Percentiles rank a stretch among this genome's conserved stretches.
phyloP scores from a whole-genome alignment of 495 filamentous ascomycete species.

The Friedmanniomyces simplex region DNA sequence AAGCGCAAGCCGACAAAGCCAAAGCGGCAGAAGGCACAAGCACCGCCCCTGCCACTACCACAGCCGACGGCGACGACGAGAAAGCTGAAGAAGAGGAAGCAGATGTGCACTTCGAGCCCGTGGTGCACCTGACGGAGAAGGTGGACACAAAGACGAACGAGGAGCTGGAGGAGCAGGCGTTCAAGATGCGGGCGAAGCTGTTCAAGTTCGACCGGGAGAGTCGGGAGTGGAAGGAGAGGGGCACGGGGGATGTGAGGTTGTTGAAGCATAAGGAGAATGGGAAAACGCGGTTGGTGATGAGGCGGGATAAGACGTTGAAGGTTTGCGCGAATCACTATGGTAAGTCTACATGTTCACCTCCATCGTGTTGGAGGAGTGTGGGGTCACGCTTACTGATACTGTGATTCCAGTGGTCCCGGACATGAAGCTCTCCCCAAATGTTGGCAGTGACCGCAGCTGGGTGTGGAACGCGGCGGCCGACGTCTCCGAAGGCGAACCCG shows the following conservation, averaged over 20 bases:
- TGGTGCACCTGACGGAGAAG: conserved; percentile 88
- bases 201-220: conserved; percentile 90
- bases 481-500: conserved; percentile 95
- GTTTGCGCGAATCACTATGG: conserved; percentile 99
- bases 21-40: conserved; percentile 6
- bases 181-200: conserved; percentile 99
- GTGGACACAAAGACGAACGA: conserved; percentile 97
- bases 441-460: conserved; percentile 96
- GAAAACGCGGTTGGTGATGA: conserved; percentile 97
- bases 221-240: conserved; percentile 98
- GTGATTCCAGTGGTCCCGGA: conserved; percentile 74
- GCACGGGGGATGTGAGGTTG: conserved; percentile 89
- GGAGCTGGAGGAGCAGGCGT: conserved; percentile 90
- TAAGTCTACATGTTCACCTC: conserved; percentile 40
- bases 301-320: conserved; percentile 98
- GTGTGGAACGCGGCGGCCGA: conserved; percentile 98
- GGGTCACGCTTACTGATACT: not conserved
- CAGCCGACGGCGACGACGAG: conserved; percentile 24
- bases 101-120: conserved; percentile 94
- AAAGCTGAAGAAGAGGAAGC: conserved; percentile 49
- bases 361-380: not conserved
- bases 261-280: conserved; percentile 97
- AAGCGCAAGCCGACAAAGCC: conserved; percentile 54
- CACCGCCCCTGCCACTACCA: too few species aligned
- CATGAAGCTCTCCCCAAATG: conserved; percentile 97